These are phyloP conservation scores for Cinnamomum chago DNA, from an alignment of 164 flowering plant species.

Conservation along the genomic window DNA sequence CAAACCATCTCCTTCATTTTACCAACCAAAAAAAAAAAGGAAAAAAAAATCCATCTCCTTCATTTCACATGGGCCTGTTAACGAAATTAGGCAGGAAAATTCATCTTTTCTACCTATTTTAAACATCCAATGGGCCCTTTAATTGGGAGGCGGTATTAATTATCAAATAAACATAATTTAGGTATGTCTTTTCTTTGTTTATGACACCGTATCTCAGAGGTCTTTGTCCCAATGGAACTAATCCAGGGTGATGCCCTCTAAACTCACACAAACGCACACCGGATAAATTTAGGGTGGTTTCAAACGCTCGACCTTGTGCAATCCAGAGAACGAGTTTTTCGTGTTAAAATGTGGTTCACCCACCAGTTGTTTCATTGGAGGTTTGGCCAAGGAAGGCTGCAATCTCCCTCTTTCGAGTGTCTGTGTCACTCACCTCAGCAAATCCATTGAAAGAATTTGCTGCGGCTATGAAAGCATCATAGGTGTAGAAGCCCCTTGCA, in stretches of 20 bases:
- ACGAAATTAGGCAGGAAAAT: too few species aligned
- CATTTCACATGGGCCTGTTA: too few species aligned
- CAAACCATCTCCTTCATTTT: neutral
- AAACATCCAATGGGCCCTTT: neutral
- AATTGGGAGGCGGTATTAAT: neutral
- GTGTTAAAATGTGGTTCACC: neutral
- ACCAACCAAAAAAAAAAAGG: too few species aligned
- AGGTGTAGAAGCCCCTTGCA: conserved; percentile 36
- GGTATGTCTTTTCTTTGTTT: too few species aligned
- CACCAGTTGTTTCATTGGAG: conserved; percentile 47
- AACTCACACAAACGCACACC: too few species aligned
- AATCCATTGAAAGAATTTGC: conserved; percentile 25
- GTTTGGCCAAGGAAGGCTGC: conserved; percentile 58
- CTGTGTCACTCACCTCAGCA: conserved; percentile 26
- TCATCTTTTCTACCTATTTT: neutral
- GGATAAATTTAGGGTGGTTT: too few species aligned
- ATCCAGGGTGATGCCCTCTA: too few species aligned
- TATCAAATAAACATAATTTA: neutral
- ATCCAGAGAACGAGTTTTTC: too few species aligned
- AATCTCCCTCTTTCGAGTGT: conserved; percentile 33
- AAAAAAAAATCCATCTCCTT: too few species aligned
- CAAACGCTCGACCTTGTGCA: too few species aligned
- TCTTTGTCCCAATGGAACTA: too few species aligned
- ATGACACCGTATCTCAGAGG: too few species aligned
- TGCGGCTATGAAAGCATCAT: conserved; percentile 44